These are phyloP conservation scores for Filosporella fistucella DNA, from an alignment of 495 filamentous ascomycete genomes.

Conservation along the genomic window DNA sequence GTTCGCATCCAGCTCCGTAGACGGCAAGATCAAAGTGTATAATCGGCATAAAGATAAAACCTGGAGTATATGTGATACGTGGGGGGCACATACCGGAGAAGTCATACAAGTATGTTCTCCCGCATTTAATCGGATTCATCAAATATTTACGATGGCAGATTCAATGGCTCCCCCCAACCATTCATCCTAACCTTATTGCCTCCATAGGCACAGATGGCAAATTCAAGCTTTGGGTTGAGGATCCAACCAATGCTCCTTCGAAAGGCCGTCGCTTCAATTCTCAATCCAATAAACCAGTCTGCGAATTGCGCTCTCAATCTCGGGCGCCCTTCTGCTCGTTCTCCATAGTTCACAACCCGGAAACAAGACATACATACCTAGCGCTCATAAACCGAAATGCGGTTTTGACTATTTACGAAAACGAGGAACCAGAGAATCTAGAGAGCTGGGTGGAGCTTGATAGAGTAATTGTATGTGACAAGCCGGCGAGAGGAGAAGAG, in stretches of 20 bases:
- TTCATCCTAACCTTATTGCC: slow-evolving; percentile 52
- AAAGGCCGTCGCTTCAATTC: slow-evolving; percentile 73
- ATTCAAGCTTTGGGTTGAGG: slow-evolving; percentile 88
- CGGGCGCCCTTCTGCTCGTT: slow-evolving; percentile 70
- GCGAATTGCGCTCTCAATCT: slow-evolving; percentile 39
- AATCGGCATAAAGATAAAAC: slow-evolving; percentile 69
- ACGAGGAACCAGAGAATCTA: slow-evolving; percentile 77
- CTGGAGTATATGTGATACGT: slow-evolving; percentile 80
- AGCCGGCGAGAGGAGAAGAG: slow-evolving; percentile 68
- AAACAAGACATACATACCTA: slow-evolving; percentile 68
- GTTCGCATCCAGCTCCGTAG: slow-evolving; percentile 83
- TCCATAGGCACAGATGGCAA: slow-evolving; percentile 80
- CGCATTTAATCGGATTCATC: not conserved
- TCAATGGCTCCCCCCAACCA: slow-evolving; percentile 64
- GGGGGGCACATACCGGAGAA: slow-evolving; percentile 88
- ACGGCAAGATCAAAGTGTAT: slow-evolving; percentile 92
- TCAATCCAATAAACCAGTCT: slow-evolving; percentile 27
- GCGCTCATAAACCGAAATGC: slow-evolving; percentile 80
- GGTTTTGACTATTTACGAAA: slow-evolving; percentile 75
- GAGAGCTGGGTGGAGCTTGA: slow-evolving; percentile 72
- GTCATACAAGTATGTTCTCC: slow-evolving; percentile 71
- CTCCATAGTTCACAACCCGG: slow-evolving; percentile 69
- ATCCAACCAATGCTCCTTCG: slow-evolving; percentile 64
- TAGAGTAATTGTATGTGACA: slow-evolving; percentile 56
- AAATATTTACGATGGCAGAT: slow-evolving; percentile 42